Evolutionary conservation across 805 yeast genomes (phyloP), one percentile per base, ranked within the genome.

Genomic region (Yamadazyma kitorensis): DNA sequence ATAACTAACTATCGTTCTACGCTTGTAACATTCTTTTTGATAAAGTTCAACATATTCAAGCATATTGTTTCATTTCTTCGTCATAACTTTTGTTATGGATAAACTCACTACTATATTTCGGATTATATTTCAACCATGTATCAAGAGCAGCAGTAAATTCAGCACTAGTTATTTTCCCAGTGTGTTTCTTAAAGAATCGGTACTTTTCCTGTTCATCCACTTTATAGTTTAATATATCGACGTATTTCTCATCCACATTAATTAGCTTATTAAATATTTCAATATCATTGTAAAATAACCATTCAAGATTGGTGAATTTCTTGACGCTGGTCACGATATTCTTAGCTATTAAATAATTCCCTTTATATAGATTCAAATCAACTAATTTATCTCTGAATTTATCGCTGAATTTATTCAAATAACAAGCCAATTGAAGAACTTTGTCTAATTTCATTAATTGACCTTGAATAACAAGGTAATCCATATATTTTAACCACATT

Each of bases 401-500:
- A 12, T 58, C n/a, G 10, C 19, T 24, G 28, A 29, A 29, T n/a
- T 29, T 29, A 10, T 32, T 23, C 8, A 31, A 14, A 5, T 27
- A 5, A 3, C 31, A n/a, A 1, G 76, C 71, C 37, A 55, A 58
- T 6, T 55, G 37, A 6, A 78, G 43, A 0, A 80, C 79, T 7
- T 45, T 37, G 17, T 52, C 48, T n/a, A 55, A 28, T 13, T 59
- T 42, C 31, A 26, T 28, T 17, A 19, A 24, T 12, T 31, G 17
- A 8, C 56, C 43, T 33, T 33, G n/a, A 40, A 17, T 30, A 43
- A 67, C 32, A 26, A 68, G 59, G 44, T 57, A 75, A 44, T 75
- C 64, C 1, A 74, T 54, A 43, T 67, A 74, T 34, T 70, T 70
- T 10, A 74, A 43, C 78, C 82, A 78, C 25, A 77, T 60, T 15